These are phyloP conservation scores for Globisporangium irregulare DNA, from an alignment of 352 stramenopile species.

Conservation along the genomic window DNA sequence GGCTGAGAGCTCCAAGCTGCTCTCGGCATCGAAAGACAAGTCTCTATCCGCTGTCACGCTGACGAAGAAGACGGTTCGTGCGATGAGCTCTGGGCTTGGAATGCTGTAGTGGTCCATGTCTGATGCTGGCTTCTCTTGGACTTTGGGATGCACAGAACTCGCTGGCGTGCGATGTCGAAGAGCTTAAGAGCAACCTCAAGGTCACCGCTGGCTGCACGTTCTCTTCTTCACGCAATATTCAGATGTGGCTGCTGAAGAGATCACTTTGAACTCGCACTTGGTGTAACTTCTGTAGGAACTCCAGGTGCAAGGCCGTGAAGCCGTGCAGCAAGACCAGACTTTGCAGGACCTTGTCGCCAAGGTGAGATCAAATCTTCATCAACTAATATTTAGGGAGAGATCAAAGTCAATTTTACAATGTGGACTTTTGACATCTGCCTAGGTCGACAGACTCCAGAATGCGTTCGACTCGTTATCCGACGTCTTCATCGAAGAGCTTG, in stretches of 20 bases:
- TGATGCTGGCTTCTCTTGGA: neutral
- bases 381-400: too few relatives aligned
- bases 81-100: too few relatives aligned
- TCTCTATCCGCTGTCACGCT: conserved; percentile 51
- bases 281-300: conserved; percentile 7
- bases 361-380: conserved; percentile 14
- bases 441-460: conserved; percentile 42
- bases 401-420: too few relatives aligned
- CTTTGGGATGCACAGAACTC: conserved; percentile 28
- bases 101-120: too few relatives aligned
- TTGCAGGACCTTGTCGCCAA: conserved; percentile 41
- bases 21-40: conserved; percentile 41
- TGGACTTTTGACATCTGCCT: too few relatives aligned
- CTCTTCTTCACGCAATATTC: too few relatives aligned
- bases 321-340: conserved; percentile 45
- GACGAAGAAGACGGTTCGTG: conserved; percentile 53
- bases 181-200: conserved; percentile 54
- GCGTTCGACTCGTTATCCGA: conserved; percentile 61
- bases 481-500: conserved; percentile 49
- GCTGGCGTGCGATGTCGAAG: conserved; percentile 48
- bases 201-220: conserved; percentile 13
- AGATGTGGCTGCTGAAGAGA: too few relatives aligned
- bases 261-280: too few relatives aligned
- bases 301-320: conserved; percentile 41
- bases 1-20: conserved; percentile 46